A percentile compares a stretch with the other conserved stretches of the same genome.
phyloP scores from a whole-genome alignment of 2,329 filamentous ascomycete genomes.

The Aspergillus sp. region DNA sequence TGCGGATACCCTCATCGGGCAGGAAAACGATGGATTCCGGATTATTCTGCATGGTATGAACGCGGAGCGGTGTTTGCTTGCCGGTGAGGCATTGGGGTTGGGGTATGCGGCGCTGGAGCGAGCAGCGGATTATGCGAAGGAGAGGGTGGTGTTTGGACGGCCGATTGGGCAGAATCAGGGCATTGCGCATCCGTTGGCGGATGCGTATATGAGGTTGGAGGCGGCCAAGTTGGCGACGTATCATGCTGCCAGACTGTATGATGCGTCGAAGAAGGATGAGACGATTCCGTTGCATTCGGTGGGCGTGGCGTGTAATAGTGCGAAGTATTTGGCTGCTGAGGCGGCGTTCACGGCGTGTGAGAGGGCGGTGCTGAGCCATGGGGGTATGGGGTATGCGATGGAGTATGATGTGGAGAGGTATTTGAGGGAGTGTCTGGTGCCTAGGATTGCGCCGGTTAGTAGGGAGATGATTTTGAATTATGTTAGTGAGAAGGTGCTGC shows the following conservation, averaged over 20 bases:
- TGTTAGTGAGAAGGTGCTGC: slow-evolving; percentile 47
- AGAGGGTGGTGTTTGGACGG: slow-evolving; percentile 62
- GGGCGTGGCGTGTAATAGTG: slow-evolving; percentile 67
- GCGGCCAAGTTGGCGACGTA: slow-evolving; percentile 63
- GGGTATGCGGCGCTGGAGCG: slow-evolving; percentile 70
- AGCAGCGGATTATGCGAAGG: slow-evolving; percentile 65
- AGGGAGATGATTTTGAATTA: slow-evolving; percentile 52
- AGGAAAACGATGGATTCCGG: slow-evolving; percentile 75
- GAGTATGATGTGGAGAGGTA: slow-evolving; percentile 66
- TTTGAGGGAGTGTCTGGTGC: slow-evolving; percentile 60
- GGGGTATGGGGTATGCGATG: slow-evolving; percentile 65
- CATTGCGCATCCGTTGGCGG: slow-evolving; percentile 60
- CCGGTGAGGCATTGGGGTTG: slow-evolving; percentile 76
- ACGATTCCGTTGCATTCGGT: slow-evolving; percentile 58
- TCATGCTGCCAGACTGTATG: slow-evolving; percentile 61
- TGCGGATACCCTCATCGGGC: slow-evolving; percentile 65
- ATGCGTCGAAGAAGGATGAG: slow-evolving; percentile 53
- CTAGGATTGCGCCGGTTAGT: slow-evolving; percentile 61
- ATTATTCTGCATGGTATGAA: slow-evolving; percentile 80
- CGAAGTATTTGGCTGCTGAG: slow-evolving; percentile 67
- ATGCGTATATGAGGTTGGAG: slow-evolving; percentile 63
- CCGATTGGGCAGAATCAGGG: slow-evolving; percentile 63
- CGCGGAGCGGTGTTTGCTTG: slow-evolving; percentile 72
- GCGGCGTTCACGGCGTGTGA: slow-evolving; percentile 63
- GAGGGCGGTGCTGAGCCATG: slow-evolving; percentile 57